Evolutionary conservation across 2,329 filamentous ascomycete species (phyloP), one percentile per base, ranked within the genome.

Genomic region (Coniella vitis): DNA sequence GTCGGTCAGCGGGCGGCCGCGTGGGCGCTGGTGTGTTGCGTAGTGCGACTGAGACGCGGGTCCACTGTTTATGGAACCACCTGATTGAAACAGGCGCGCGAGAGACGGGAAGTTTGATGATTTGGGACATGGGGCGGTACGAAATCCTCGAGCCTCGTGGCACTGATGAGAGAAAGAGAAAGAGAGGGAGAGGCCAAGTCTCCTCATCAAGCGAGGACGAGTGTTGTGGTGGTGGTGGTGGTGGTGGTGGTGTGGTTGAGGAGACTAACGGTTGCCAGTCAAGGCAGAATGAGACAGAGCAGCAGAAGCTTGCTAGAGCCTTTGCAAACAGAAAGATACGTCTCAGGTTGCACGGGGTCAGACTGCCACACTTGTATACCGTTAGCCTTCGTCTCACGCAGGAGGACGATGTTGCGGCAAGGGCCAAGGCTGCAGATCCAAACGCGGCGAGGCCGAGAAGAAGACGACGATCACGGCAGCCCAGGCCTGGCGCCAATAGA

Each of bases 61-160:
- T 83, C 20, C 79, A 83, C 60, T 79, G 73, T 57, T 58, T 82
- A 29, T 81, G 77, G 77, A 83, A 81, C 51, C 78, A 83, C 55
- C 69, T 83, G 8, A 71, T 81, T 46, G 79, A 83, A 57, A 79
- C 75, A 1, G 79, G 72, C 3, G 78, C 75, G 2, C 25, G 58
- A 2, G 62, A 65, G 13, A 80, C 78, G 3, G 79, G 79, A 2
- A 80, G 76, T 8, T 68, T 83, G 50, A 65, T 83, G 9, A 75
- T 83, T 36, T 83, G 79, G 79, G 79, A 83, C 56, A 80, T 75
- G 1, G 79, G 79, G 2, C 75, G 74, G 29, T 83, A 81, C 56
- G 68, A 71, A 38, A 60, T 83, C 10, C 64, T 41, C 7, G 20
- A 29, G 39, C 16, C n/a, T 21, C 17, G 3, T 83, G 12, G 70